Evolutionary conservation across 768 basidiomycete species (phyloP), one percentile per base, ranked within the genome.

Genomic region (Arthromyces matolae): DNA sequence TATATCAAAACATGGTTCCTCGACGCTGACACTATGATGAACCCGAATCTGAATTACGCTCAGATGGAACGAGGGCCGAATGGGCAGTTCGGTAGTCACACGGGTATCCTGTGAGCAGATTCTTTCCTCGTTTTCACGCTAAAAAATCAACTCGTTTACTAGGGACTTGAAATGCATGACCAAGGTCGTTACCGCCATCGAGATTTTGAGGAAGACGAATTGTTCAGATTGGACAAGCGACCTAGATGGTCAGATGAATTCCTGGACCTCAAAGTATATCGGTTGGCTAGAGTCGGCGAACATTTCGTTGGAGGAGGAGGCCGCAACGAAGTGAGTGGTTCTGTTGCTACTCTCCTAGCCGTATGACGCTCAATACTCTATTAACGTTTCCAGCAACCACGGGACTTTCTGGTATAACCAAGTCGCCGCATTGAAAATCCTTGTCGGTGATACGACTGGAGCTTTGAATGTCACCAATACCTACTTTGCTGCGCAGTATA

Each of bases 351-450:
- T n/a, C n/a, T n/a, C n/a, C n/a, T n/a, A n/a, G n/a, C n/a, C n/a
- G n/a, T n/a, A n/a, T n/a, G n/a, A n/a, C n/a, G n/a, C n/a, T n/a
- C n/a, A n/a, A n/a, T n/a, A n/a, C n/a, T n/a, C n/a, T n/a, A n/a
- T n/a, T n/a, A n/a, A n/a, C n/a, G n/a, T n/a, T 33, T 35, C 4
- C 54, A 86, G 83, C 56, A 86, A 86, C 53, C 84, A 85, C 53
- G 83, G 81, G 27, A 70, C 78, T 0, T 86, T 79, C 62, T 86
- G 77, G 60, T 78, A 71, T 56, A 79, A 76, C 53, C 83, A 87
- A 57, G 67, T 79, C 1, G 75, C 78, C 0, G 70, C 82, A 0
- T 61, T 83, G 33, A 78, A 82, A 55, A 60, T 84, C 31, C 59
- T 86, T 9, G 67, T 76, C 22, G 73, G 75, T 37, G 76, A 85